Evolutionary conservation across 352 stramenopile species (phyloP).

Genomic region (Phytophthora rubi): DNA sequence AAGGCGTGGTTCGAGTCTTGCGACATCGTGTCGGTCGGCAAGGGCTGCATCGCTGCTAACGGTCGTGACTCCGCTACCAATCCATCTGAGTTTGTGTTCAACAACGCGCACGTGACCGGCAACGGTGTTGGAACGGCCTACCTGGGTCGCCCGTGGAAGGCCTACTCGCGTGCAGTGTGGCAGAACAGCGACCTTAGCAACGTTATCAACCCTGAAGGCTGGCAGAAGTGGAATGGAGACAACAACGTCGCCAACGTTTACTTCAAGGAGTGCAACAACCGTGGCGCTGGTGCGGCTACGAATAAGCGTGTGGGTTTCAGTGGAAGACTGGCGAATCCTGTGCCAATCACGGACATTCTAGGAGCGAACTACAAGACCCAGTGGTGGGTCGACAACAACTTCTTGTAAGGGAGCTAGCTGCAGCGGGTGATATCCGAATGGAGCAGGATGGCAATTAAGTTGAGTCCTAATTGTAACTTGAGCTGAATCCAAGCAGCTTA

Average conservation of each 20-base stretch:
- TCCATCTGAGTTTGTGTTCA: neutral
- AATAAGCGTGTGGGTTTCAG: neutral
- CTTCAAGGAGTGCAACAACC: constrained; percentile 3
- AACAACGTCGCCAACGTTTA: constrained; percentile 1
- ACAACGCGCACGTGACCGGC: neutral
- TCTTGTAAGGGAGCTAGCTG: neutral
- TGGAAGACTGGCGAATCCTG: neutral
- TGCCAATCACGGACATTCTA: neutral
- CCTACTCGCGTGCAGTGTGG: neutral
- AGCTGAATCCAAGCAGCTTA: too few relatives aligned
- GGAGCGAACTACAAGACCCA: neutral
- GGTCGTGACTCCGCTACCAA: neutral
- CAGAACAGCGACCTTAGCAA: neutral
- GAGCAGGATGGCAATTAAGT: too few relatives aligned
- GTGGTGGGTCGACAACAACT: neutral
- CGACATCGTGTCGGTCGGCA: neutral
- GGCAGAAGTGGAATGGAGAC: neutral
- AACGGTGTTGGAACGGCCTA: neutral
- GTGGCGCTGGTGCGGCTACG: neutral
- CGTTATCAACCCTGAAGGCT: neutral
- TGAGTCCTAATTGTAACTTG: too few relatives aligned
- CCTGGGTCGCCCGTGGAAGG: constrained; percentile 1
- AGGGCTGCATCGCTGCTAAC: neutral
- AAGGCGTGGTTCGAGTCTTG: constrained; percentile 2
- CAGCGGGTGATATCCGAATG: too few relatives aligned